Percentiles rank a stretch among this genome's conserved stretches.
phyloP scores from a whole-genome alignment of 768 basidiomycete genomes.

The Mycena maculata region DNA sequence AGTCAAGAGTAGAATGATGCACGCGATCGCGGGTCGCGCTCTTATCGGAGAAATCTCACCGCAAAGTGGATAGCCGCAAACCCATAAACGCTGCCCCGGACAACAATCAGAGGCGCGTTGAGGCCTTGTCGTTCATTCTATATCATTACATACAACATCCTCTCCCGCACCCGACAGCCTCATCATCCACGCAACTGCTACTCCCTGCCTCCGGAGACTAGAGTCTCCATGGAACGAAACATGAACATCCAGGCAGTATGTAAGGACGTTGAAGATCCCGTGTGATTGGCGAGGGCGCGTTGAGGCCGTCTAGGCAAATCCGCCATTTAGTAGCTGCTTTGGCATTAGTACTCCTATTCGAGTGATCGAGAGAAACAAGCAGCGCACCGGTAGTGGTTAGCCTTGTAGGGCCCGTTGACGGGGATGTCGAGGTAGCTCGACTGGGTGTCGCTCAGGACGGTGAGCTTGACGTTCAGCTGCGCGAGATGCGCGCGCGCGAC shows the following conservation, averaged over 20 bases:
- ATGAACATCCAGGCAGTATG: conserved; percentile 51
- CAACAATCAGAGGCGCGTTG: conserved; percentile 61
- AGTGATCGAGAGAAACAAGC: too few relatives aligned
- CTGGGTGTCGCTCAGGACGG: conserved; percentile 76
- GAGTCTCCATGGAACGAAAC: conserved; percentile 63
- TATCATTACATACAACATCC: conserved; percentile 27
- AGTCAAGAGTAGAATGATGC: background rate
- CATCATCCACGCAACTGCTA: conserved; percentile 17
- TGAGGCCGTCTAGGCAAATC: conserved; percentile 71
- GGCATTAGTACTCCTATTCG: conserved; percentile 34
- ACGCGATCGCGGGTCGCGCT: background rate
- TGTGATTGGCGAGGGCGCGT: conserved; percentile 76
- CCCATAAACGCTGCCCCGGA: too few relatives aligned
- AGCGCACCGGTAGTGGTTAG: conserved; percentile 47
- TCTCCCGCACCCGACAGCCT: conserved; percentile 19
- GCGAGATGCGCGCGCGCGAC: conserved; percentile 96
- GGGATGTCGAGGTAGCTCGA: conserved; percentile 94
- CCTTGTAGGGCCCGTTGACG: conserved; percentile 75
- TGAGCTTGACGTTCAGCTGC: conserved; percentile 95
- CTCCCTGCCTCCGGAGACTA: conserved; percentile 55
- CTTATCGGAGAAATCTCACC: background rate
- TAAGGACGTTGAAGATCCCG: conserved; percentile 77
- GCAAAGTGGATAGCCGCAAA: too few relatives aligned
- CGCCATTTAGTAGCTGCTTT: conserved; percentile 59
- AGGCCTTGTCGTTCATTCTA: conserved; percentile 52